Conservation (phyloP, 306 rosid genomes). For the Parietaria judaica region DNA sequence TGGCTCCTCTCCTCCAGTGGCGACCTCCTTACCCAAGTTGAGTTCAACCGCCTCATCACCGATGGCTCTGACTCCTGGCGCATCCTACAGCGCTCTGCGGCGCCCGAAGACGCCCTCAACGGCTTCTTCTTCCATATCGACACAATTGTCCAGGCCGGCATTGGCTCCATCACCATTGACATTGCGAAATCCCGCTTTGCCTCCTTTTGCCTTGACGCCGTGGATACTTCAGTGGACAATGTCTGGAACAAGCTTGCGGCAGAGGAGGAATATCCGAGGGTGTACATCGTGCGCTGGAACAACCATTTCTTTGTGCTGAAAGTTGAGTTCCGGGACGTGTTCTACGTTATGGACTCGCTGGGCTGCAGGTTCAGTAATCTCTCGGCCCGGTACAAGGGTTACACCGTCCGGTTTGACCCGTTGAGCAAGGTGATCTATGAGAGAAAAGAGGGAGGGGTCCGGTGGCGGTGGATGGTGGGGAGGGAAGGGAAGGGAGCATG, state of each 20-base stretch:
- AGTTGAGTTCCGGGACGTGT: constrained; percentile 43
- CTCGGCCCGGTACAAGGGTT: constrained; percentile 25
- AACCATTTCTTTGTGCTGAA: constrained; percentile 79
- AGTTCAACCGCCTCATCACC: constrained; percentile 53
- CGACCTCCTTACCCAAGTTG: constrained; percentile 38
- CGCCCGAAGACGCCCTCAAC: constrained; percentile 39
- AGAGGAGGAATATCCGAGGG: constrained; percentile 11
- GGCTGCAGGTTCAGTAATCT: constrained; percentile 37
- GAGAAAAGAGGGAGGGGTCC: constrained; percentile 23
- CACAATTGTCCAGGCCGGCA: constrained; percentile 52
- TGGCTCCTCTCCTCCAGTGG: constrained; percentile 57
- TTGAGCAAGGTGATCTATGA: constrained; percentile 24
- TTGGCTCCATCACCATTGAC: constrained; percentile 36
- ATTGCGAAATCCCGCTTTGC: constrained; percentile 52
- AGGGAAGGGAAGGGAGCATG: constrained; percentile 9
- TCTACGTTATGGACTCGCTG: constrained; percentile 56
- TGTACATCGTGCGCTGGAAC: constrained; percentile 86
- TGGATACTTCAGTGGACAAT: constrained; percentile 57
- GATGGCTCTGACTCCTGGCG: constrained; percentile 69
- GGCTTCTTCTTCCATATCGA: constrained; percentile 64
- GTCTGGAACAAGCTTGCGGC: constrained; percentile 50
- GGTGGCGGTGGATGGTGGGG: neutral
- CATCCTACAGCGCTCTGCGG: constrained; percentile 34
- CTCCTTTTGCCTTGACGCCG: constrained; percentile 53
- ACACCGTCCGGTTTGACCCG: constrained; percentile 49